Evolutionary conservation across 345 rosid genomes (phyloP).

Genomic region (Moringa oleifera): DNA sequence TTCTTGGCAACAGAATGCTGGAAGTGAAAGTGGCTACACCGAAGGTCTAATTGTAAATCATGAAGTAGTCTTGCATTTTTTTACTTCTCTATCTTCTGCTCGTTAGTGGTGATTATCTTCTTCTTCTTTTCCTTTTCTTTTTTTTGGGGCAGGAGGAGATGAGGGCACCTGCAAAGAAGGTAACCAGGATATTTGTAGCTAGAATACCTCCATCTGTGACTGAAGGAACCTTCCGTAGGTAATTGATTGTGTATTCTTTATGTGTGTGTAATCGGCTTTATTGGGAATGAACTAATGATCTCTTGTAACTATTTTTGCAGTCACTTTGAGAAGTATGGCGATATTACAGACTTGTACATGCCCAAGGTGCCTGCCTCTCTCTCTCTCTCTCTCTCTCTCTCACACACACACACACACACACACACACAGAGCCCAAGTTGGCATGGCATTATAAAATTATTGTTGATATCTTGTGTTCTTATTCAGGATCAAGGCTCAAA

Average conservation of each 20-base stretch:
- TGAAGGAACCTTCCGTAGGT: constrained; percentile 85
- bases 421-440: too few species aligned
- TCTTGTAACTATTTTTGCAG: constrained; percentile 39
- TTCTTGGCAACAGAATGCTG: constrained; percentile 76
- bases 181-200: constrained; percentile 89
- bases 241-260: constrained; percentile 5
- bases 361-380: constrained; percentile 57
- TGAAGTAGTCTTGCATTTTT: neutral
- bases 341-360: constrained; percentile 90
- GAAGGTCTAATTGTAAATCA: constrained; percentile 47
- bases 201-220: constrained; percentile 83
- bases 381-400: constrained; percentile 10
- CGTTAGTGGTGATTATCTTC: constrained; percentile 11
- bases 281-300: constrained; percentile 12
- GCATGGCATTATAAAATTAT: too few species aligned
- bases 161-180: constrained; percentile 84
- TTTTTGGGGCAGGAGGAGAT: constrained; percentile 98
- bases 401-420: too few species aligned
- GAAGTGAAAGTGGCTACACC: constrained; percentile 96
- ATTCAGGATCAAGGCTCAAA: constrained; percentile 86
- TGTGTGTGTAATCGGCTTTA: neutral
- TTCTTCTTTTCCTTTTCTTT: too few species aligned
- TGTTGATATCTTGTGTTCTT: constrained; percentile 6
- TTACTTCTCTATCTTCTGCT: neutral
- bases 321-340: constrained; percentile 92